phyloP scores from a whole-genome alignment of 2,329 filamentous ascomycete species.

The Ramularia endophylla region DNA sequence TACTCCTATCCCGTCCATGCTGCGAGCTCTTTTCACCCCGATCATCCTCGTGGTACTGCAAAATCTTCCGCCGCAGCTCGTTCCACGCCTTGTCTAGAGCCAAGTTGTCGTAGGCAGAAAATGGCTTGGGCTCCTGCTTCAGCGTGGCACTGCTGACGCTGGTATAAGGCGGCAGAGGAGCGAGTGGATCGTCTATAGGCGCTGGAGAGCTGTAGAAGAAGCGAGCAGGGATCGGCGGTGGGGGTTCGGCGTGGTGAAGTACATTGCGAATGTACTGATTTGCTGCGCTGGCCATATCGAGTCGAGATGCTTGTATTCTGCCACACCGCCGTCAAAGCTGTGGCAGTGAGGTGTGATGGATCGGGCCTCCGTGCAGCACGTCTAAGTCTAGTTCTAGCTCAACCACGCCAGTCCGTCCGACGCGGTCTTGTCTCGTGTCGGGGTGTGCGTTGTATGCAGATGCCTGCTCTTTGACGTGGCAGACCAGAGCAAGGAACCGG shows the following conservation, averaged over 20 bases:
- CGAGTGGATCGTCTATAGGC: conserved; percentile 36
- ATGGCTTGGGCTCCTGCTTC: conserved; percentile 31
- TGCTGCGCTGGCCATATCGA: conserved; percentile 17
- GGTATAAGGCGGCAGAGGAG: conserved; percentile 31
- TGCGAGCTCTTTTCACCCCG: conserved; percentile 24
- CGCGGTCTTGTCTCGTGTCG: neutral
- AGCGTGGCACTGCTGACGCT: conserved; percentile 16
- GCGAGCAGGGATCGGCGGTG: conserved; percentile 30
- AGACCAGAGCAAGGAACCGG: conserved; percentile 1
- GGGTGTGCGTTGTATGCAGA: neutral
- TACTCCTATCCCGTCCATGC: conserved; percentile 13
- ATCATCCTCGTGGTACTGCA: conserved; percentile 30
- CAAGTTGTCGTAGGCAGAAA: conserved; percentile 33
- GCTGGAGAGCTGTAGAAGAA: conserved; percentile 35
- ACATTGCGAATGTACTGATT: conserved; percentile 43
- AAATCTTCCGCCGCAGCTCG: conserved; percentile 29
- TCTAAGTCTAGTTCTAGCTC: too few relatives aligned
- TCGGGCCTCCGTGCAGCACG: too few relatives aligned
- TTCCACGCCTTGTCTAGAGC: conserved; percentile 34
- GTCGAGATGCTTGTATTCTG: neutral
- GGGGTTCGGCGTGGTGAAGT: conserved; percentile 33
- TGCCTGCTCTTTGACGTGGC: neutral
- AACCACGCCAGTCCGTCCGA: neutral
- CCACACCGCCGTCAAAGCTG: too few relatives aligned
- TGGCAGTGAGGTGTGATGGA: too few relatives aligned